A percentile compares a stretch with the other conserved stretches of the same genome.
These are phyloP conservation scores for Pterulicium gracile DNA, from an alignment of 1,284 basidiomycete species.

Conservation along the genomic window DNA sequence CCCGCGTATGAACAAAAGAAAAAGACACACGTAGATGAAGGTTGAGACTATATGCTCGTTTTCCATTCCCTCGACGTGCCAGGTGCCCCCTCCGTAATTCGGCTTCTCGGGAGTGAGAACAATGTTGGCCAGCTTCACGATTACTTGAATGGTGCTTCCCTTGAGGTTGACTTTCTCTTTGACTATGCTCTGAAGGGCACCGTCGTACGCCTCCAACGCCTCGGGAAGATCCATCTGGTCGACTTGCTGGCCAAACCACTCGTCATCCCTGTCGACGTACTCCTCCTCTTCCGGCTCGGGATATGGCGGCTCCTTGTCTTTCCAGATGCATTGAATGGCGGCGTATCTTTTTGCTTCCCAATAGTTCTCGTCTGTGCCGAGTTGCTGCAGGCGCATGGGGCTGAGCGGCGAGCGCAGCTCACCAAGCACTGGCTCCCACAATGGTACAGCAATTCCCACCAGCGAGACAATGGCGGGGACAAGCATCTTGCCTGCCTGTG, in stretches of 20 bases:
- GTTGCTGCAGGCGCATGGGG: background rate
- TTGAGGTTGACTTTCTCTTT: constrained; percentile 12
- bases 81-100: constrained; percentile 23
- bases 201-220: constrained; percentile 7
- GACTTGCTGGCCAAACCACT: constrained; percentile 12
- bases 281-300: constrained; percentile 13
- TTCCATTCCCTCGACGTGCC: constrained; percentile 27
- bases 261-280: constrained; percentile 8
- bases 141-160: constrained; percentile 28
- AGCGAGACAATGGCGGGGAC: constrained; percentile 21
- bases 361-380: background rate
- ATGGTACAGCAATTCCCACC: constrained; percentile 20
- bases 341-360: background rate
- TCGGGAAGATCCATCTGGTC: constrained; percentile 11
- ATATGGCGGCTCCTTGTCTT: constrained; percentile 4
- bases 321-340: constrained; percentile 5
- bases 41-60: constrained; percentile 38
- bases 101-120: constrained; percentile 34
- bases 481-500: constrained; percentile 12
- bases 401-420: constrained; percentile 10
- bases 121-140: constrained; percentile 41
- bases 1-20: background rate
- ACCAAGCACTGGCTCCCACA: constrained; percentile 22
- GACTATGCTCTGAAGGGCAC: constrained; percentile 12
- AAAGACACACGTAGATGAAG: constrained; percentile 21